Conservation (phyloP, 2,329 filamentous ascomycete species). For the Penicillium capsulatum region DNA sequence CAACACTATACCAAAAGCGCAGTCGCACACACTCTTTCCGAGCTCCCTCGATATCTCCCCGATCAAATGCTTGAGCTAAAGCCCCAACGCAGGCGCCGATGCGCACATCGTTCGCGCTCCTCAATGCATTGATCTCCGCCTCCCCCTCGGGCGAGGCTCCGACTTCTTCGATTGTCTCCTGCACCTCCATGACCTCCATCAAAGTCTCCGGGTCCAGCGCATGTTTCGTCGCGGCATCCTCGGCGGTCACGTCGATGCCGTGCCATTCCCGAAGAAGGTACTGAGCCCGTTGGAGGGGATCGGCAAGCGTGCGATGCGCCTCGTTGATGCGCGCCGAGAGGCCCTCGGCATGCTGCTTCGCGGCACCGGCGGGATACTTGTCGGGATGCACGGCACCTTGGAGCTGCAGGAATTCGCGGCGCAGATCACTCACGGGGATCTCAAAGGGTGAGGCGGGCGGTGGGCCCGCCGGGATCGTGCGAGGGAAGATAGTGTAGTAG, state of each 20-base stretch:
- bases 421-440: constrained; percentile 66
- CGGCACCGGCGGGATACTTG: constrained; percentile 45
- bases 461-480: constrained; percentile 69
- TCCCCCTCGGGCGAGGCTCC: constrained; percentile 48
- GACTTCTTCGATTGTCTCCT: constrained; percentile 68
- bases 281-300: constrained; percentile 78
- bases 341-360: constrained; percentile 64
- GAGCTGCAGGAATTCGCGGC: constrained; percentile 79
- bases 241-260: constrained; percentile 67
- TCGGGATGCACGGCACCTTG: constrained; percentile 56
- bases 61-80: constrained; percentile 62
- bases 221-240: constrained; percentile 69
- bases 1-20: constrained; percentile 87
- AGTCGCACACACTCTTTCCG: constrained; percentile 69
- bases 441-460: constrained; percentile 73
- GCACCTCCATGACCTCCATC: constrained; percentile 80
- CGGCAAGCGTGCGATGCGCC: constrained; percentile 78
- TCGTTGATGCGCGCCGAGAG: constrained; percentile 83
- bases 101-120: constrained; percentile 62
- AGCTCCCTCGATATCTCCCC: constrained; percentile 63
- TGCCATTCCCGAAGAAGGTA: constrained; percentile 67
- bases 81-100: constrained; percentile 60
- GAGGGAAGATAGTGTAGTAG: constrained; percentile 85
- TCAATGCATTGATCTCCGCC: constrained; percentile 61
- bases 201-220: constrained; percentile 67